phyloP scores from a whole-genome alignment of 192 early-diverging fungal species.

The Coemansia sp. region DNA sequence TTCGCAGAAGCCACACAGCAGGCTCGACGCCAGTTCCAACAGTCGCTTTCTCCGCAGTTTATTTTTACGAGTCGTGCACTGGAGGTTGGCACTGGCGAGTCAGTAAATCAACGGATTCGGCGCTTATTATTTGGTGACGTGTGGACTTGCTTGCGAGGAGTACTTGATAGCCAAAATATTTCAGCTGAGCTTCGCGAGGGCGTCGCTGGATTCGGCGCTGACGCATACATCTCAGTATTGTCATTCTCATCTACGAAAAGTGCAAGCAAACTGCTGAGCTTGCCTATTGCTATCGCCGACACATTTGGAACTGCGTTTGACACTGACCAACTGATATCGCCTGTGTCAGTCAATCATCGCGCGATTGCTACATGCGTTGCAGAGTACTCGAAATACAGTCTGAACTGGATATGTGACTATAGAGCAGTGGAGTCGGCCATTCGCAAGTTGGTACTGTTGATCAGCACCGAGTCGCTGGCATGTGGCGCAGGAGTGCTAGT shows the following conservation, averaged over 20 bases:
- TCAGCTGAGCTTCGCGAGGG: conserved; percentile 12
- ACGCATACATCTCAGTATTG: conserved; percentile 20
- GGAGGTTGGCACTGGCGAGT: not conserved
- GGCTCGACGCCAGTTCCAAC: conserved; percentile 15
- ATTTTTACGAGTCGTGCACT: not conserved
- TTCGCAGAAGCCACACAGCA: no score
- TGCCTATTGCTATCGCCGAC: conserved; percentile 14
- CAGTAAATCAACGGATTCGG: not conserved
- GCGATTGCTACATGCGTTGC: not conserved
- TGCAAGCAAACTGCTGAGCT: not conserved
- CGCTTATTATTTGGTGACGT: conserved; percentile 17
- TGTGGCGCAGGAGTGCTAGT: conserved; percentile 18
- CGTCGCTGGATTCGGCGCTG: conserved; percentile 23
- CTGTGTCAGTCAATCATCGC: not conserved
- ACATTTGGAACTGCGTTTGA: not conserved
- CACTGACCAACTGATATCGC: not conserved
- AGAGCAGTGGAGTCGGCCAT: conserved; percentile 14
- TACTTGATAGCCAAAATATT: not conserved
- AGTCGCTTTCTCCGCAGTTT: conserved; percentile 6
- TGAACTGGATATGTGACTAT: not conserved
- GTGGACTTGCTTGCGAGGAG: conserved; percentile 9
- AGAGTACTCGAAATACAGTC: not conserved
- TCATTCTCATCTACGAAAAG: not conserved
- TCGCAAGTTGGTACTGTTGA: conserved; percentile 14
- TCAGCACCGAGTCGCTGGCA: conserved; percentile 22